Evolutionary conservation across 2,329 filamentous ascomycete species (phyloP).

Genomic region (Penicillium sp.): DNA sequence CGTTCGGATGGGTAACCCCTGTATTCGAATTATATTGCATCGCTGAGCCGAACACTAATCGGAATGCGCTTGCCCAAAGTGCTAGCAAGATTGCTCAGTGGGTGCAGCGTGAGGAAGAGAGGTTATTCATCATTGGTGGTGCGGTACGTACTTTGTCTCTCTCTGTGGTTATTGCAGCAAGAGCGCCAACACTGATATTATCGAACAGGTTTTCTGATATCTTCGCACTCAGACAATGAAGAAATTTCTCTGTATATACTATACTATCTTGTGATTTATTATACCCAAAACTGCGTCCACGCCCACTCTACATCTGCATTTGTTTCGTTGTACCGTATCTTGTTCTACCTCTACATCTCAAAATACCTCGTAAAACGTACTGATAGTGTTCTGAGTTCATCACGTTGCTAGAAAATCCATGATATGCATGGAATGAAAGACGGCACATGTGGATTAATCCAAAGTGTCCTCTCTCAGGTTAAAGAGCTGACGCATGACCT

Average conservation of each 20-base stretch:
- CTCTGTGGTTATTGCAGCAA: background rate
- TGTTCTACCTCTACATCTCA: background rate
- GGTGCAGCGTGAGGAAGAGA: conserved; percentile 87
- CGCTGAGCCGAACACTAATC: conserved; percentile 67
- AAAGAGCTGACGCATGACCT: conserved; percentile 75
- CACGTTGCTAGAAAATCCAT: background rate
- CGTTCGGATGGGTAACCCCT: conserved; percentile 87
- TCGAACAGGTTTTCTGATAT: conserved; percentile 23
- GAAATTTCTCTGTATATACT: conserved; percentile 2
- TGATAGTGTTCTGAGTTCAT: background rate
- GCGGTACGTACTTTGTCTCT: conserved; percentile 58
- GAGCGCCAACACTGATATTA: conserved; percentile 4
- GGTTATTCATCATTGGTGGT: conserved; percentile 96
- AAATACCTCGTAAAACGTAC: background rate
- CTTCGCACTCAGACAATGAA: background rate
- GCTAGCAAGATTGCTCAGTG: conserved; percentile 89
- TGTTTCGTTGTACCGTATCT: background rate
- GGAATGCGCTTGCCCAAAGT: conserved; percentile 72
- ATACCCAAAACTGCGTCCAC: conserved; percentile 4
- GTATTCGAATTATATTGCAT: conserved; percentile 94
- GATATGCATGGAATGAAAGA: background rate
- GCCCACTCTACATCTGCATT: background rate
- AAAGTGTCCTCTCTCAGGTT: conserved; percentile 69
- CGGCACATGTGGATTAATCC: conserved; percentile 43
- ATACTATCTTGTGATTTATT: conserved; percentile 6